Evolutionary conservation across 768 basidiomycete species (phyloP), one percentile per base, ranked within the genome.

Genomic region (Agrocybe pediades): DNA sequence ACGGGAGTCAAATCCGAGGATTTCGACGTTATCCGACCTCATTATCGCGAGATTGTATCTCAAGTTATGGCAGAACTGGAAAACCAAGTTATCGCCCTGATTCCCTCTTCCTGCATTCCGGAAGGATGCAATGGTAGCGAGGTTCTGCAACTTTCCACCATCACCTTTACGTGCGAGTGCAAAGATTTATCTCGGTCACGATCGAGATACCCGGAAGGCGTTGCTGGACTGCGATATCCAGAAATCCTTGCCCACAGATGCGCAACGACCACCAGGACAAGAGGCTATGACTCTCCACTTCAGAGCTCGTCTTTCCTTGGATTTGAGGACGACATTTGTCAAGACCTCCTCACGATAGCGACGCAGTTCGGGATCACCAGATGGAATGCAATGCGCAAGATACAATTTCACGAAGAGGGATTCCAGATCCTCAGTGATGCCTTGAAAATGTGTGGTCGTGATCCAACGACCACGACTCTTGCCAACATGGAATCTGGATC

Each of bases 61-160:
- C 21, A 51, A 36, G 48, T 52, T 49, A 40, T 19, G 33, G 25
- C 11, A 16, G n/a, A 43, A 7, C 49, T 51, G 7, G 24, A 46
- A 16, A 42, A 24, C 3, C 39, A 53, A 24, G 19, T 59, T 19
- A 17, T 60, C 2, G 40, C 29, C n/a, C 16, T 57, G 23, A 44
- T 57, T 13, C 21, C 26, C 3, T n/a, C 21, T 9, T 9, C 36
- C 9, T 23, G 15, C 3, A 40, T 23, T 16, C 44, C 49, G 2
- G 41, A 47, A 39, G 33, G 27, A 9, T 15, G 24, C 7, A 23
- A 41, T 15, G 49, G 52, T 45, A 43, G 19, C 17, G 49, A 46
- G 1, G 56, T 63, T 41, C 55, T 71, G 9, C 33, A 62, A 20
- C 58, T 71, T 1, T 68, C 70, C 0, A 66, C 66, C 3, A 66